Percentiles rank a stretch among this genome's conserved stretches.
phyloP scores from a whole-genome alignment of 352 stramenopile species.

The Phytophthora pistaciae region DNA sequence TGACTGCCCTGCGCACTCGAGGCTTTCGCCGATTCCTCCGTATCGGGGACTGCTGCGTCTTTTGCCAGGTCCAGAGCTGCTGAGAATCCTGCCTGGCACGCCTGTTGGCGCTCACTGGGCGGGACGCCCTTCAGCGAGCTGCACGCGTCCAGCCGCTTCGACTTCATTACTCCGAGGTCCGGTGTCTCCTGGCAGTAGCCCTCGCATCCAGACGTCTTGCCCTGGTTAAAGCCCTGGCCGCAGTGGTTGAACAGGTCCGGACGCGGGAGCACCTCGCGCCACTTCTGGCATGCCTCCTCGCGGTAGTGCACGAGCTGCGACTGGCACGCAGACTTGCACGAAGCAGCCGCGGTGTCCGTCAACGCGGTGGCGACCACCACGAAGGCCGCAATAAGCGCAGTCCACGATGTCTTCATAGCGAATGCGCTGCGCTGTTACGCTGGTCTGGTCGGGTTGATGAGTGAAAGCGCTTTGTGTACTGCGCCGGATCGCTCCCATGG shows the following conservation, averaged over 20 bases:
- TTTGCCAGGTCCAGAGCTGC: slow-evolving; percentile 47
- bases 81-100: slow-evolving; percentile 56
- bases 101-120: slow-evolving; percentile 48
- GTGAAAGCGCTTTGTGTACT: slow-evolving; percentile 18
- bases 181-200: slow-evolving; percentile 42
- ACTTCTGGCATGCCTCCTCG: slow-evolving; percentile 48
- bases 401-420: slow-evolving; percentile 45
- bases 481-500: slow-evolving; percentile 4
- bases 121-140: slow-evolving; percentile 44
- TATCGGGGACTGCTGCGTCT: slow-evolving; percentile 16
- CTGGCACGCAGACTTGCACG: slow-evolving; percentile 47
- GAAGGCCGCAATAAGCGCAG: slow-evolving; percentile 15
- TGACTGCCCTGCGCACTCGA: slow-evolving; percentile 22
- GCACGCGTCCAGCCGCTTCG: slow-evolving; percentile 56
- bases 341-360: slow-evolving; percentile 11
- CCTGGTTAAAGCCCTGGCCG: slow-evolving; percentile 53
- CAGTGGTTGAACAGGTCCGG: slow-evolving; percentile 65
- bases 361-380: slow-evolving; percentile 17
- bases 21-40: neutral
- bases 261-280: slow-evolving; percentile 52
- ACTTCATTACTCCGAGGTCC: slow-evolving; percentile 37
- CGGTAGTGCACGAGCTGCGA: slow-evolving; percentile 53
- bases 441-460: slow-evolving; percentile 4
- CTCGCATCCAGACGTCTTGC: slow-evolving; percentile 46
- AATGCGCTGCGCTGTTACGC: neutral